These are phyloP conservation scores for Arachnopeziza araneosa DNA, from an alignment of 2,329 filamentous ascomycete genomes.

Conservation along the genomic window DNA sequence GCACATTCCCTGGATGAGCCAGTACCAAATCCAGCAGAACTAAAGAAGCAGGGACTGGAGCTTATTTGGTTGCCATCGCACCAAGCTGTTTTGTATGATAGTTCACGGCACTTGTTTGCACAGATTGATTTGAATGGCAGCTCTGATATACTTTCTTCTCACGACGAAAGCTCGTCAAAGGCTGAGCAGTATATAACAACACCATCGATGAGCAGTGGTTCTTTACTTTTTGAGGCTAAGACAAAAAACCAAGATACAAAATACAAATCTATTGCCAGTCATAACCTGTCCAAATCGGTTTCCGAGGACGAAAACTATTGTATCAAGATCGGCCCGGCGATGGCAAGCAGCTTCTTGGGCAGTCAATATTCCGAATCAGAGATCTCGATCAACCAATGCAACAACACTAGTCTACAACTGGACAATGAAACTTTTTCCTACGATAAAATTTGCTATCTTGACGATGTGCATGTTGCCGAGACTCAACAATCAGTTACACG, in stretches of 20 bases:
- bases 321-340: not conserved
- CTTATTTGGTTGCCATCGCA: conserved; percentile 10
- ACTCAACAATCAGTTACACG: not conserved
- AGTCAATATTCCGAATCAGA: not conserved
- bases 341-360: not conserved
- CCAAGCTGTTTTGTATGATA: not conserved
- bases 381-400: not conserved
- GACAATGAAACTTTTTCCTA: too few relatives aligned
- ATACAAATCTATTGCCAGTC: not conserved
- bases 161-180: not conserved
- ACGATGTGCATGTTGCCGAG: too few relatives aligned
- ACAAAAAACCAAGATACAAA: not conserved
- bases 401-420: not conserved
- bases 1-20: conserved; percentile 7
- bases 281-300: not conserved
- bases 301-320: not conserved
- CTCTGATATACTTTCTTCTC: not conserved
- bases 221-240: not conserved
- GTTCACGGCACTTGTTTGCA: not conserved
- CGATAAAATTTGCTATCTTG: too few relatives aligned
- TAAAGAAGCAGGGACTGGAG: conserved; percentile 8
- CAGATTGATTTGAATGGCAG: not conserved
- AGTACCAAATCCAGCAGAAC: conserved; percentile 9
- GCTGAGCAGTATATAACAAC: not conserved
- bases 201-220: not conserved